These are phyloP conservation scores for Trichoderma afroharzianum DNA, from an alignment of 2,329 filamentous ascomycete genomes.

Conservation along the genomic window DNA sequence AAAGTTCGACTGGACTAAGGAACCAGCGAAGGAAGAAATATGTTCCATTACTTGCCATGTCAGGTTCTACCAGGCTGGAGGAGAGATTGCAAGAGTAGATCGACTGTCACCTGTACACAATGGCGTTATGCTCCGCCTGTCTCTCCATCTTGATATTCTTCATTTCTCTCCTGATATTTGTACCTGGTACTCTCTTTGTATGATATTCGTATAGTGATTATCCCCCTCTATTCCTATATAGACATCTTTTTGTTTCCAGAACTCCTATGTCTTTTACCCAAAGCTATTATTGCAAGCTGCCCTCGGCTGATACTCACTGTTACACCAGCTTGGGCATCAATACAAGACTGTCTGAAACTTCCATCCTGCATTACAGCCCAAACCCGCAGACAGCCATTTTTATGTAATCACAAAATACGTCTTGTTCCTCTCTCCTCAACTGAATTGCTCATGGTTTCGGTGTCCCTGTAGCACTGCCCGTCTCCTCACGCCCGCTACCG, in stretches of 20 bases:
- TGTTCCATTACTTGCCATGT: not conserved
- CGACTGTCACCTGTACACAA: not conserved
- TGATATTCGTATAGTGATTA: slow-evolving; percentile 26
- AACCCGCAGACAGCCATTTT: not conserved
- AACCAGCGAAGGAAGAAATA: not conserved
- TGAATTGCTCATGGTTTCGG: slow-evolving; percentile 40
- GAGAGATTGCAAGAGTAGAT: not conserved
- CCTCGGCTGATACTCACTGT: not conserved
- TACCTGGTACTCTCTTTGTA: slow-evolving; percentile 14
- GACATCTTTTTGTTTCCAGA: slow-evolving; percentile 7
- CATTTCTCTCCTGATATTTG: not conserved
- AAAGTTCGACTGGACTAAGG: slow-evolving; percentile 39
- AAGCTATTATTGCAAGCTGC: not conserved
- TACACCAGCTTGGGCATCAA: not conserved
- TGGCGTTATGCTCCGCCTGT: not conserved
- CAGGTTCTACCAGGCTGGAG: not conserved
- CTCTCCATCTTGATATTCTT: not conserved
- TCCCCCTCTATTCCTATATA: slow-evolving; percentile 26
- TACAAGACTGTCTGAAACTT: not conserved
- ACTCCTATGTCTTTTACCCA: not conserved
- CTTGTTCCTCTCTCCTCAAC: not conserved
- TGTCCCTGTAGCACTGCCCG: slow-evolving; percentile 58
- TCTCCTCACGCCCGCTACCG: slow-evolving; percentile 51
- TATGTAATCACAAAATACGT: not conserved
- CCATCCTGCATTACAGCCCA: not conserved